These are phyloP conservation scores for Adansonia digitata DNA, from an alignment of 345 rosid genomes.

Conservation along the genomic window DNA sequence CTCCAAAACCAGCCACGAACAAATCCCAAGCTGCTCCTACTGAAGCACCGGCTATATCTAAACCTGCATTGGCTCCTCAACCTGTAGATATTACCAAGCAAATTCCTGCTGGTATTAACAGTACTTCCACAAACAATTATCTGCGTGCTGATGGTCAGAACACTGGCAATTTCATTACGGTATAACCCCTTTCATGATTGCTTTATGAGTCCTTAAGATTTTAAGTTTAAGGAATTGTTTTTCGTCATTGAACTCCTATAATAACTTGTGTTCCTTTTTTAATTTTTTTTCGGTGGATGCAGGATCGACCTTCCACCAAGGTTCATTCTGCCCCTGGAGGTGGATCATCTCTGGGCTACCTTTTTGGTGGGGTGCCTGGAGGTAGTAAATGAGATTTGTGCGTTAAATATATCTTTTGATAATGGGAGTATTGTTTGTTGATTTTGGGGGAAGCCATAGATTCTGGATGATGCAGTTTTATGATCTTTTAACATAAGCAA, in stretches of 20 bases:
- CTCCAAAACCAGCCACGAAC: neutral
- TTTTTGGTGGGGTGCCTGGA: slow-evolving; percentile 26
- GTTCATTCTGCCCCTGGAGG: slow-evolving; percentile 50
- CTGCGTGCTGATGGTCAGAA: too few species aligned
- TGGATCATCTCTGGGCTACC: slow-evolving; percentile 42
- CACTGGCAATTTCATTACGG: too few species aligned
- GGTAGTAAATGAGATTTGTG: slow-evolving; percentile 26
- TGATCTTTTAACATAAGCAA: slow-evolving; percentile 8
- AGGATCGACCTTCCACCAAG: slow-evolving; percentile 50
- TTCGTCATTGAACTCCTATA: neutral
- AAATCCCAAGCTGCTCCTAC: neutral
- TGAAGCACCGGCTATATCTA: neutral
- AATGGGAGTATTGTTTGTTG: slow-evolving; percentile 19
- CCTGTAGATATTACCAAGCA: neutral
- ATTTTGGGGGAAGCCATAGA: slow-evolving; percentile 17
- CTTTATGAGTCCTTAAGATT: neutral
- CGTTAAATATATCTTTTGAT: neutral
- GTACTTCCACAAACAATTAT: too few species aligned
- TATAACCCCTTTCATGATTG: too few species aligned
- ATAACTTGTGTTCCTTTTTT: neutral
- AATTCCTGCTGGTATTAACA: neutral
- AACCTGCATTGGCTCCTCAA: neutral
- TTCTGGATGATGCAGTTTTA: slow-evolving; percentile 12
- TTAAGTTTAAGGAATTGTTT: neutral
- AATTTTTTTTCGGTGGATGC: neutral